Evolutionary conservation across 176 grass and related monocot species (phyloP).

Genomic region (Oryza coarctata): DNA sequence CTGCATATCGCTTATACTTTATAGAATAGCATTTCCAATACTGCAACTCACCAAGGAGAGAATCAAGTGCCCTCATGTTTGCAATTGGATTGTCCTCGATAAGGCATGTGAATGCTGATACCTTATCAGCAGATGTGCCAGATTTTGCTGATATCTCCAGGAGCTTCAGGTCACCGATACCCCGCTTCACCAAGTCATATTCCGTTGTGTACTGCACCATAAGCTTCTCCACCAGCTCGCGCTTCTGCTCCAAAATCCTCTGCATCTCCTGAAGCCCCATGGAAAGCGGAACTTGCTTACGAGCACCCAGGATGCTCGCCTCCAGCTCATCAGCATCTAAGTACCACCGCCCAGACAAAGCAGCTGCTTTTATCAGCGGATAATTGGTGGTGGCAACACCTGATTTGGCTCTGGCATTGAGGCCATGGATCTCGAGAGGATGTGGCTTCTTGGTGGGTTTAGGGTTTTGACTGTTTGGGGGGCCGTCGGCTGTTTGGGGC

Average conservation of each 20-base stretch:
- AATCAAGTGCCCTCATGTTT: slow-evolving; percentile 84
- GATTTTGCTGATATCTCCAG: slow-evolving; percentile 80
- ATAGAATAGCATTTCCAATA: slow-evolving; percentile 19
- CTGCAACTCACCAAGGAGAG: slow-evolving; percentile 73
- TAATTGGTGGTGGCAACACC: slow-evolving; percentile 34
- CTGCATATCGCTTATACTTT: not conserved
- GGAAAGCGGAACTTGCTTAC: slow-evolving; percentile 33
- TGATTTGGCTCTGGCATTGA: not conserved
- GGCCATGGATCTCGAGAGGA: slow-evolving; percentile 39
- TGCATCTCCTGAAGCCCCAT: slow-evolving; percentile 58
- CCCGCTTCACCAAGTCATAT: slow-evolving; percentile 57
- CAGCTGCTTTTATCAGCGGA: slow-evolving; percentile 51
- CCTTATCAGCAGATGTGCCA: slow-evolving; percentile 87
- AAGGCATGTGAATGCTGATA: slow-evolving; percentile 86
- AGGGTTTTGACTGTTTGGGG: not conserved
- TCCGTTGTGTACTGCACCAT: slow-evolving; percentile 67
- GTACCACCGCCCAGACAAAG: slow-evolving; percentile 70
- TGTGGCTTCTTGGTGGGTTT: slow-evolving; percentile 56
- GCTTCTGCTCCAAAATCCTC: slow-evolving; percentile 54
- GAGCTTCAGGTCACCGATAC: slow-evolving; percentile 72
- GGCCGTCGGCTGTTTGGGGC: not conserved
- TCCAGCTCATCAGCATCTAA: slow-evolving; percentile 65
- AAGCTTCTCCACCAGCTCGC: slow-evolving; percentile 71
- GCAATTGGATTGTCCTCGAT: slow-evolving; percentile 92
- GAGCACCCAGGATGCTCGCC: slow-evolving; percentile 48